Evolutionary conservation across 768 basidiomycete species (phyloP).

Genomic region (Hypsizygus marmoreus): DNA sequence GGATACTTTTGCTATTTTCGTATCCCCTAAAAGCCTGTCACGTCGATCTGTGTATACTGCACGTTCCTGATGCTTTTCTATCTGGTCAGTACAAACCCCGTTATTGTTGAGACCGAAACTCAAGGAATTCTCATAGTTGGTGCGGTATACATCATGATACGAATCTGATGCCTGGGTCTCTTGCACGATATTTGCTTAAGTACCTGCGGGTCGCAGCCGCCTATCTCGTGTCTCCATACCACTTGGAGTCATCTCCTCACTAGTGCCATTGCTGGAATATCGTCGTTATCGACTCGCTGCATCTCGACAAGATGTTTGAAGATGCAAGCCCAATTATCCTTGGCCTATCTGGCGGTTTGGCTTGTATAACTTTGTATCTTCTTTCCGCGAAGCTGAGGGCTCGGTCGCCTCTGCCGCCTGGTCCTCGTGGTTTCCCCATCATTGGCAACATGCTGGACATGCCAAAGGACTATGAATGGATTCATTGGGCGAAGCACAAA

Average conservation of each 20-base stretch:
- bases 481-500: constrained; percentile 20
- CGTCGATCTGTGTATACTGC: no score
- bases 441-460: constrained; percentile 47
- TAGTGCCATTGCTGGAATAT: no score
- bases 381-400: constrained; percentile 12
- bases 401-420: constrained; percentile 33
- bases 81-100: background rate
- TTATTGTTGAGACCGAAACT: no score
- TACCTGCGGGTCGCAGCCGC: background rate
- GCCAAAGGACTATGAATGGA: constrained; percentile 29
- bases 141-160: no score
- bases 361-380: constrained; percentile 7
- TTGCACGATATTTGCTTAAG: no score
- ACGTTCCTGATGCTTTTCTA: background rate
- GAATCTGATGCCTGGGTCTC: no score
- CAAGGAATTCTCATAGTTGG: no score
- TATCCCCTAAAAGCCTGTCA: no score
- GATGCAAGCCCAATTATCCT: constrained; percentile 8
- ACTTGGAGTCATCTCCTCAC: no score
- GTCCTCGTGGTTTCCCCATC: constrained; percentile 41
- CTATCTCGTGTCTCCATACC: no score
- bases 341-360: constrained; percentile 8
- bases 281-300: background rate
- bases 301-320: constrained; percentile 6
- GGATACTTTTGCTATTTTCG: no score